Base-by-base conservation (phyloP, 768 basidiomycete species). In the Collybia mongolica region DNA sequence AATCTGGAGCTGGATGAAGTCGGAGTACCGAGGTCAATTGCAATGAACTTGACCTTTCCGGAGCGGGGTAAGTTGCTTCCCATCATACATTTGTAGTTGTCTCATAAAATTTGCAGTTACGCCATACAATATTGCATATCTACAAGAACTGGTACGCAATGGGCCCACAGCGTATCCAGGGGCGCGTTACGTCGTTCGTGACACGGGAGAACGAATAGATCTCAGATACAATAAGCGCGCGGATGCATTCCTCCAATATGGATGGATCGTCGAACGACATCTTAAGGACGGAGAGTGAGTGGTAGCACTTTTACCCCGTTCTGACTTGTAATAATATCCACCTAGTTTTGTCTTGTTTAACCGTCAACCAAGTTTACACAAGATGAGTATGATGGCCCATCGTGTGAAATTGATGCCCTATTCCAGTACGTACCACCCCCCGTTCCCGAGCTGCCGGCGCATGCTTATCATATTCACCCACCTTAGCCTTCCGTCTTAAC, bases 311-410 rank as follows among this genome's bases (percentile, higher is more conserved):
- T 26, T 11, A 9, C 36, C 48, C 12, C 39, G 11, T 45, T 39
- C 48, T 53, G 20, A 44, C 28, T 24, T 41, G 23, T 57, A 5
- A 15, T 32, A 17, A 28, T 29, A 37, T 35, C 60, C 0, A 60
- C 29, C 5, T 53, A 94, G 92, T 62, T 94, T 76, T 58, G 90
- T 98, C 18, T 73, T 99, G 46, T 98, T 99, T 75, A 98, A 99
- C 68, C 95, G 97, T 46, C 97, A 99, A 65, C 97, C 97, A 9
- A 90, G 86, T 80, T 71, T 98, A 68, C 97, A 99, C 70, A 99
- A 99, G 71, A 98, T 98, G 97, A 96, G 93, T 78, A 98, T 98
- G 97, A 98, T 98, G 97, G 91, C 91, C 68, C 97, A 98, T 73
- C 85, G 95, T 29, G 91, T 98, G 24, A 93, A 90, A 62, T 73